phyloP scores from a whole-genome alignment of 345 rosid species.

The Syzygium aromaticum region DNA sequence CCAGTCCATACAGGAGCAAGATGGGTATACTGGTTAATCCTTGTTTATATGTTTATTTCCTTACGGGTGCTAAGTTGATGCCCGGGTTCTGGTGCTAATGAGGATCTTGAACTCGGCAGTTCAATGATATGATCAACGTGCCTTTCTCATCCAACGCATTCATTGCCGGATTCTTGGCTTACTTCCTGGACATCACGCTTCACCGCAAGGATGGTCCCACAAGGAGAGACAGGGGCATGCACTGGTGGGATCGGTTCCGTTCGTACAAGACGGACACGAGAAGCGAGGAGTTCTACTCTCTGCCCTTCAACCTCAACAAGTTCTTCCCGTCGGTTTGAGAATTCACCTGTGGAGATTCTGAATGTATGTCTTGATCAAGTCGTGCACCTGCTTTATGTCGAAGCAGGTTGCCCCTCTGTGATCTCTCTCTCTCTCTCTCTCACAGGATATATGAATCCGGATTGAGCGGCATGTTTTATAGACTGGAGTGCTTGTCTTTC shows the following conservation, averaged over 20 bases:
- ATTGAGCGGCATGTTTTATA: background rate
- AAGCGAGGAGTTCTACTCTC: conserved; percentile 87
- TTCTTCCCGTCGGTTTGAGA: conserved; percentile 83
- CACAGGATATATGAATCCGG: background rate
- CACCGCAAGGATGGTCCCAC: conserved; percentile 44
- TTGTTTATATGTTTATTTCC: background rate
- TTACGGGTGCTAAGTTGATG: background rate
- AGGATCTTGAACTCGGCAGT: conserved; percentile 33
- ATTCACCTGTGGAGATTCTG: background rate
- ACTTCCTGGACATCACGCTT: conserved; percentile 61
- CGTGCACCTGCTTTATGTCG: background rate
- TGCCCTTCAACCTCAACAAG: conserved; percentile 95
- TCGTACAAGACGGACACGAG: conserved; percentile 85
- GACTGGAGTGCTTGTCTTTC: background rate
- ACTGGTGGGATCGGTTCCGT: conserved; percentile 85
- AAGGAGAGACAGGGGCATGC: conserved; percentile 77
- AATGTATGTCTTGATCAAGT: background rate
- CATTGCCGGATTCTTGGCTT: conserved; percentile 68
- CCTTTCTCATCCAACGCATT: conserved; percentile 85
- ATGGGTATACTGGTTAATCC: conserved; percentile 38
- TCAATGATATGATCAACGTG: conserved; percentile 94
- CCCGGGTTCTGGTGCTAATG: background rate
- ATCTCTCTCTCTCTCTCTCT: background rate
- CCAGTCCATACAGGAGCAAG: conserved; percentile 56
- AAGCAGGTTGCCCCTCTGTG: background rate